Evolutionary conservation across 148 eudicot species (phyloP).

Genomic region (Silene uniflora): DNA sequence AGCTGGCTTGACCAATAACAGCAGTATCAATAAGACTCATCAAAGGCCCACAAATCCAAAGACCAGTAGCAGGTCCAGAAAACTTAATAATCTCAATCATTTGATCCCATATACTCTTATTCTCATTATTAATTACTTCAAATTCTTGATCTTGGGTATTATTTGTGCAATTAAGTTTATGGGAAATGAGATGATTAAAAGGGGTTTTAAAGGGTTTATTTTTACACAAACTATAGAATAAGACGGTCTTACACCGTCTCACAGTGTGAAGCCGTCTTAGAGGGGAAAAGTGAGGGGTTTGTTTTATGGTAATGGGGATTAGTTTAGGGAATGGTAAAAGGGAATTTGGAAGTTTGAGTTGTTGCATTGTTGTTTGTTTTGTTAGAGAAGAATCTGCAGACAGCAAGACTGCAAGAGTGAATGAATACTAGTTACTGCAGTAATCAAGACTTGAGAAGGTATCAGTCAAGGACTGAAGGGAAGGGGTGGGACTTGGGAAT

Average conservation of each 20-base stretch:
- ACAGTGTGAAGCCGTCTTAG: too few species aligned
- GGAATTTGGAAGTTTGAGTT: neutral
- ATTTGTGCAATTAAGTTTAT: constrained; percentile 26
- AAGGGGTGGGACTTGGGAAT: too few species aligned
- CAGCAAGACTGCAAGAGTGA: neutral
- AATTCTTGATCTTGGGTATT: constrained; percentile 18
- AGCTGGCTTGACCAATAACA: constrained; percentile 81
- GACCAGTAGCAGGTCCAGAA: constrained; percentile 83
- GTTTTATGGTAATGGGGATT: neutral
- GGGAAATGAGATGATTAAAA: constrained; percentile 7
- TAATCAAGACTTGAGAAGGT: neutral
- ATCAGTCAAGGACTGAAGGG: neutral
- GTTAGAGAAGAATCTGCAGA: neutral
- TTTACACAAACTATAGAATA: too few species aligned
- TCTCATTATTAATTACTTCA: neutral
- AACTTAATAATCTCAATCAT: constrained; percentile 70
- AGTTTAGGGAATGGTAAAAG: neutral
- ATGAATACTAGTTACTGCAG: neutral
- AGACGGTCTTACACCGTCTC: too few species aligned
- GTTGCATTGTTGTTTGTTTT: neutral
- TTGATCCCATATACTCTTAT: constrained; percentile 57
- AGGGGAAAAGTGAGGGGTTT: neutral
- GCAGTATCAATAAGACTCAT: constrained; percentile 94
- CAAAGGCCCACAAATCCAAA: constrained; percentile 86
- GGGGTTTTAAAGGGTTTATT: constrained; percentile 7